Evolutionary conservation across 306 rosid species (phyloP).

Genomic region (Hippophae gyantsensis): DNA sequence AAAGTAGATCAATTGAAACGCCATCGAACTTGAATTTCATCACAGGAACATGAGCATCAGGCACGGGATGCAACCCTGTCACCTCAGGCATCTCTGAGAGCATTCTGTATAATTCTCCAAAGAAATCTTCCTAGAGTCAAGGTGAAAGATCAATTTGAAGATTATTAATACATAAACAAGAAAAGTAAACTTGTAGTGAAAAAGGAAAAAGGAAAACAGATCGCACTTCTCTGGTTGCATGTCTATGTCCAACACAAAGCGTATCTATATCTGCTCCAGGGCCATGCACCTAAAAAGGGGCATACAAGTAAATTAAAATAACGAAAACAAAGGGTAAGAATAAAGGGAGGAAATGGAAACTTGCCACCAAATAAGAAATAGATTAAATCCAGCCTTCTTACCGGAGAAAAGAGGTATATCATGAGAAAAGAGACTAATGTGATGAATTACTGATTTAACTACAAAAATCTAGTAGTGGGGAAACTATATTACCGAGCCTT

Average conservation of each 20-base stretch:
- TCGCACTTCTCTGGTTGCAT: slow-evolving; percentile 84
- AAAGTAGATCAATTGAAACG: slow-evolving; percentile 84
- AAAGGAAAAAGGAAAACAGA: slow-evolving; percentile 9
- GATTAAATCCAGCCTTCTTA: no score
- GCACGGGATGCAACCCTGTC: slow-evolving; percentile 84
- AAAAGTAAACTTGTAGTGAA: neutral
- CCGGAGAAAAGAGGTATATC: no score
- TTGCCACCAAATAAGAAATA: neutral
- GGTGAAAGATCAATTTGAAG: slow-evolving; percentile 19
- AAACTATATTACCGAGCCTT: no score
- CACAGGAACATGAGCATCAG: slow-evolving; percentile 92
- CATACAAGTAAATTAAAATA: neutral
- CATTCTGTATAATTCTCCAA: slow-evolving; percentile 72
- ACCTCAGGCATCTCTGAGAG: slow-evolving; percentile 89
- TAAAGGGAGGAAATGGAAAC: neutral
- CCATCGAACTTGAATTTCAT: slow-evolving; percentile 71
- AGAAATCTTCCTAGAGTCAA: slow-evolving; percentile 75
- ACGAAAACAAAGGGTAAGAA: neutral
- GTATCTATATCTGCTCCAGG: slow-evolving; percentile 98
- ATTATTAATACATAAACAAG: slow-evolving; percentile 6
- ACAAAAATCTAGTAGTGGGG: no score
- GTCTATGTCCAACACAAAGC: slow-evolving; percentile 94
- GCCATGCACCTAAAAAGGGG: slow-evolving; percentile 71
- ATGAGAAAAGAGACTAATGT: no score
- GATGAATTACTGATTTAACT: no score